Percentiles rank a stretch among this genome's conserved stretches.
These are phyloP conservation scores for Beta macrorhiza DNA, from an alignment of 179 eudicot genomes.

Conservation along the genomic window DNA sequence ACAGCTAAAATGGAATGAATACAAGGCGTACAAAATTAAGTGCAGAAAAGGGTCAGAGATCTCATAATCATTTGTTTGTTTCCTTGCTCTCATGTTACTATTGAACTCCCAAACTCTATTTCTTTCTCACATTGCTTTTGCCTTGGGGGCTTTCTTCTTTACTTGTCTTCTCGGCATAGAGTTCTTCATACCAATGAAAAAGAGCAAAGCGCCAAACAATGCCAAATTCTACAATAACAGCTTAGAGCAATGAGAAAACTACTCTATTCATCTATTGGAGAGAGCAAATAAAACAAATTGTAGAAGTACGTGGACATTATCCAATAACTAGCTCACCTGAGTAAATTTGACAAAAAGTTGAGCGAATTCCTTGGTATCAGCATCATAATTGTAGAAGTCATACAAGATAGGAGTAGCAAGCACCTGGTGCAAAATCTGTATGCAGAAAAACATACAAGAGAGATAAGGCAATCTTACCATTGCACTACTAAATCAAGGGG, in stretches of 20 bases:
- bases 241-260: conserved; percentile 1
- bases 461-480: neutral
- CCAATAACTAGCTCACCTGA: conserved; percentile 48
- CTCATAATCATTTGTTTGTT: conserved; percentile 16
- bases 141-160: conserved; percentile 66
- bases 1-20: conserved; percentile 15
- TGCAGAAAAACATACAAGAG: neutral
- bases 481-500: neutral
- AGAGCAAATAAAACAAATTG: neutral
- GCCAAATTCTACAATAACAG: conserved; percentile 61
- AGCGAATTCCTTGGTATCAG: conserved; percentile 55
- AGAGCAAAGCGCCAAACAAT: conserved; percentile 68
- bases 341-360: conserved; percentile 75
- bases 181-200: conserved; percentile 92
- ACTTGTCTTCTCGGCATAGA: conserved; percentile 59
- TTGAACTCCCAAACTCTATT: neutral
- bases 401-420: conserved; percentile 63
- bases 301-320: neutral
- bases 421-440: conserved; percentile 74
- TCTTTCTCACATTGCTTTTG: conserved; percentile 50
- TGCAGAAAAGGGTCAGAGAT: neutral
- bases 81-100: conserved; percentile 16
- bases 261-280: neutral
- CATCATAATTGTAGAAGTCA: conserved; percentile 88
- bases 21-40: conserved; percentile 27